Evolutionary conservation across 495 filamentous ascomycete species (phyloP), one percentile per base, ranked within the genome.

Genomic region (Aspergillus olivimuriae): DNA sequence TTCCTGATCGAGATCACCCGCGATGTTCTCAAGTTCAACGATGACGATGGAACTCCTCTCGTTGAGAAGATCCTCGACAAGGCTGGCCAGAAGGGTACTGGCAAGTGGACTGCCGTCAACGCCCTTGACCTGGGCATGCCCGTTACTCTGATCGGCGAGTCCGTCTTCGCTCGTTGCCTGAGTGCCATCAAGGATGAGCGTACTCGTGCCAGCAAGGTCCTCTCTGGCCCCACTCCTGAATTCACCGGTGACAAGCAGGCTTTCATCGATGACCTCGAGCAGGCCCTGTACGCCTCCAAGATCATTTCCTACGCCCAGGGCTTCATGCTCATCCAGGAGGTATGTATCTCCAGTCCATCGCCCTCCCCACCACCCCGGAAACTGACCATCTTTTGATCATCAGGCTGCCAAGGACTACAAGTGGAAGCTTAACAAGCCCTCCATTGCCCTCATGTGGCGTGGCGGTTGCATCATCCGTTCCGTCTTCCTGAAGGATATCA

Each of bases 361-460:
- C 11, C 10, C 20, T 38, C 14, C 19, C 11, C 3, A 4, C n/a
- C 0, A 9, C n/a, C 11, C 8, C 17, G 3, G 10, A 12, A 7
- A 37, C 17, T 44, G 23, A 41, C 44, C 33, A 24, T 26, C 39
- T 41, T 24, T 16, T n/a, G n/a, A 23, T n/a, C 14, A 47, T 36
- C 55, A 86, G 89, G 91, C 92, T 54, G 92, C 90, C 64, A 91
- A 86, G 68, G 86, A 95, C 63, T 98, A 94, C 75, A 56, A 63
- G 45, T 98, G 92, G 92, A 96, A 97, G 81, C 82, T 98, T 43
- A 96, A 98, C 82, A 98, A 96, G 82, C 92, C 92, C 44, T 95
- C 94, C 49, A 98, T 98, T 62, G 92, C 92, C 50, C 82, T 98
- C 62, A 98, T 98, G 92, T 98, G 92, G 92, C 88, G 92, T 66